These are phyloP conservation scores for Vickermania ingenoplastis DNA, from an alignment of 208 protist genomes.

Conservation along the genomic window DNA sequence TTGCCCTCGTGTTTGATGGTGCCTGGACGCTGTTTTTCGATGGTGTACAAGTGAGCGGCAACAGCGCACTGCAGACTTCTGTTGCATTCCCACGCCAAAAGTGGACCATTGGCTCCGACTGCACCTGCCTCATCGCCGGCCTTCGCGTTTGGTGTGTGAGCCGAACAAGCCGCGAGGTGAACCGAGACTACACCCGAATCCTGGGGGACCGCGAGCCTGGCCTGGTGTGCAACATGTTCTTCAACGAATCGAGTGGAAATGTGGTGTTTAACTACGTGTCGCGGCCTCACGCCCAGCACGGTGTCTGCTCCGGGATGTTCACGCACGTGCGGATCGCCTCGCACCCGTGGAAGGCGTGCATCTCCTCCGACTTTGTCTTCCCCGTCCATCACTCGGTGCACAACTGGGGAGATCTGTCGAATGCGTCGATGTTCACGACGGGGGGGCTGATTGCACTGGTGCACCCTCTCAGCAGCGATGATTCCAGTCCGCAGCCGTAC, in stretches of 20 bases:
- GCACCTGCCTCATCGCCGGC: constrained; percentile 64
- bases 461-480: constrained; percentile 14
- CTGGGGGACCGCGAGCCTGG: constrained; percentile 64
- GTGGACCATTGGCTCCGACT: constrained; percentile 73
- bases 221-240: constrained; percentile 63
- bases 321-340: constrained; percentile 26
- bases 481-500: too few relatives aligned
- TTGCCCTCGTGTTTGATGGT: constrained; percentile 82
- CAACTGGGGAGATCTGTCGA: constrained; percentile 29
- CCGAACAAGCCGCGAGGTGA: constrained; percentile 49
- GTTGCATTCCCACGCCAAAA: constrained; percentile 58
- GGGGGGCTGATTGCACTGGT: constrained; percentile 17
- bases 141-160: constrained; percentile 72
- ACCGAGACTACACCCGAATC: constrained; percentile 57
- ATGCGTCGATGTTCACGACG: constrained; percentile 17
- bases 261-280: constrained; percentile 67
- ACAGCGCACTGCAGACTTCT: constrained; percentile 60
- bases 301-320: constrained; percentile 40
- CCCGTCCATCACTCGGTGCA: constrained; percentile 11
- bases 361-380: background rate
- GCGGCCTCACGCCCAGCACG: constrained; percentile 29
- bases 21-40: constrained; percentile 81
- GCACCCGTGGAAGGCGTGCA: constrained; percentile 15
- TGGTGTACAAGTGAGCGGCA: constrained; percentile 57
- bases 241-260: constrained; percentile 81